Evolutionary conservation across 108 stramenopile species (phyloP).

Genomic region (Pseudonitzschia multistriata): DNA sequence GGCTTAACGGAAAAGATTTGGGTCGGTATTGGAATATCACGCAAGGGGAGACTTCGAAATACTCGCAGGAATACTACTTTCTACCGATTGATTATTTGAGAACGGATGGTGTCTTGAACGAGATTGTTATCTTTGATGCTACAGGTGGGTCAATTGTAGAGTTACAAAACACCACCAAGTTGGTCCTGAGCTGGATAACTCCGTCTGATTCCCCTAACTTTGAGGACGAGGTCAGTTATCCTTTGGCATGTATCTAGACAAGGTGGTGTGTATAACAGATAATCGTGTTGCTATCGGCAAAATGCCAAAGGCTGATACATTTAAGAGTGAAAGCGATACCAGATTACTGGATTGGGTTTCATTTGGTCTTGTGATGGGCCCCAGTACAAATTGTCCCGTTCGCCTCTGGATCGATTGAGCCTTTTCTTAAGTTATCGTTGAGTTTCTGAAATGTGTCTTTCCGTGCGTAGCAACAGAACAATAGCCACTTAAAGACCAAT

Average conservation of each 20-base stretch:
- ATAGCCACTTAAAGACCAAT: conserved; percentile 30
- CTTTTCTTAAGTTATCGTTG: too few relatives aligned
- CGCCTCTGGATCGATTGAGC: too few relatives aligned
- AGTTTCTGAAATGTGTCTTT: too few relatives aligned
- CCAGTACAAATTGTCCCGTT: too few relatives aligned
- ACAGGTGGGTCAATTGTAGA: conserved; percentile 6
- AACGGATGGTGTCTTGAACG: conserved; percentile 35
- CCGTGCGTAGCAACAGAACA: too few relatives aligned
- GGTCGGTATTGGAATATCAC: conserved; percentile 67
- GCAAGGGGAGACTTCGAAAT: conserved; percentile 19
- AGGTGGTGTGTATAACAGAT: too few relatives aligned
- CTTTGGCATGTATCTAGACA: conserved; percentile 38
- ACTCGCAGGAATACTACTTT: conserved; percentile 45
- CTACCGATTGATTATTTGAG: conserved; percentile 41
- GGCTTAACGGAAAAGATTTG: conserved; percentile 56
- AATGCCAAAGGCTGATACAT: too few relatives aligned
- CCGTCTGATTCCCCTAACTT: conserved; percentile 17
- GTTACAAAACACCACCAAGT: conserved; percentile 2
- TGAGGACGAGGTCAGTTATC: conserved; percentile 32
- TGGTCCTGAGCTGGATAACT: conserved; percentile 33
- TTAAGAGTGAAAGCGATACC: too few relatives aligned
- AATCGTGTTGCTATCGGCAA: too few relatives aligned
- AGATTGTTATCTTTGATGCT: conserved; percentile 39
- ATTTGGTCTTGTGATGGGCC: too few relatives aligned
- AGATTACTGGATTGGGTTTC: too few relatives aligned